These are phyloP conservation scores for Oryza glumipatula DNA, from an alignment of 176 grass and related monocot genomes.

Conservation along the genomic window DNA sequence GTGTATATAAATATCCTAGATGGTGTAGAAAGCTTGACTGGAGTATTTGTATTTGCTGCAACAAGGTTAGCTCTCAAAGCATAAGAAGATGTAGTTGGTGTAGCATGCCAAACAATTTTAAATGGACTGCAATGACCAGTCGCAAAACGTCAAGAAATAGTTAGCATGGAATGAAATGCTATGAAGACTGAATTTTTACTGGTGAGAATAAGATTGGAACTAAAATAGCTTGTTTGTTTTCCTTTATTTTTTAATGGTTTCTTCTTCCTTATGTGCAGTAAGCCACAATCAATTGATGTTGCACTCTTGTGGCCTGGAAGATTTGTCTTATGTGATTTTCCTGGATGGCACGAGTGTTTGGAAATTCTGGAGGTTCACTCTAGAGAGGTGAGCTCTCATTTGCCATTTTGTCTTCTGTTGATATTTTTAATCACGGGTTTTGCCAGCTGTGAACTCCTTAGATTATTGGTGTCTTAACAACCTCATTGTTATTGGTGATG, in stretches of 20 bases:
- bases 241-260: constrained; percentile 1
- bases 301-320: constrained; percentile 87
- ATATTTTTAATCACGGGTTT: neutral
- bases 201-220: neutral
- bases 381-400: constrained; percentile 56
- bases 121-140: neutral
- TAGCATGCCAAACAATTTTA: constrained; percentile 13
- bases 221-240: constrained; percentile 9
- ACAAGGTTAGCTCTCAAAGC: constrained; percentile 65
- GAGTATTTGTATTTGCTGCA: constrained; percentile 97
- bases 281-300: constrained; percentile 91
- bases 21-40: constrained; percentile 91
- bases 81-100: constrained; percentile 24
- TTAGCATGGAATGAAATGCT: constrained; percentile 14
- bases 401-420: constrained; percentile 23
- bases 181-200: neutral
- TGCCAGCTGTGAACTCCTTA: neutral
- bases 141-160: neutral
- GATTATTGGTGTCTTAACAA: constrained; percentile 10
- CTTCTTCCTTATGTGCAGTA: constrained; percentile 57
- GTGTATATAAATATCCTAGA: constrained; percentile 38
- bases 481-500: neutral
- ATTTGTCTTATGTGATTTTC: constrained; percentile 95
- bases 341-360: constrained; percentile 68
- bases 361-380: constrained; percentile 92